A percentile compares a stretch with the other conserved stretches of the same genome.
phyloP scores from a whole-genome alignment of 2,329 filamentous ascomycete species.

The Chrysoporthe cubensis region DNA sequence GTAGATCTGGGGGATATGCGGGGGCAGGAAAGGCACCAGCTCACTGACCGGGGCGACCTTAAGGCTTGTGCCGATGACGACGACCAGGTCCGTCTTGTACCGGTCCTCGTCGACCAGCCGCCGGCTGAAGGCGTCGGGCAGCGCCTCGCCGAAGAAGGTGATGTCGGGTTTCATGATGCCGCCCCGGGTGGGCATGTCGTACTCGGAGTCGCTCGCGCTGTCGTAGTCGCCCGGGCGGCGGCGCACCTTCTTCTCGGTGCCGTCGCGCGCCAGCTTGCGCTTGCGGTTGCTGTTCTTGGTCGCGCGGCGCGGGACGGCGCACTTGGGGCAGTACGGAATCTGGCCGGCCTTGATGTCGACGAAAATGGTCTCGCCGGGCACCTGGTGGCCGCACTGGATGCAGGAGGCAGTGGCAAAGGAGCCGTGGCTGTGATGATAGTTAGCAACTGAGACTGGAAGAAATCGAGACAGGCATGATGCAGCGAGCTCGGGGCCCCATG shows the following conservation, averaged over 20 bases:
- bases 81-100: conserved; percentile 80
- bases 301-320: conserved; percentile 58
- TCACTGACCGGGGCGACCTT: conserved; percentile 96
- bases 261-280: conserved; percentile 57
- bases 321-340: conserved; percentile 78
- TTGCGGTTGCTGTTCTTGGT: conserved; percentile 55
- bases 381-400: conserved; percentile 76
- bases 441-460: neutral
- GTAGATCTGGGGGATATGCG: conserved; percentile 86
- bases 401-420: conserved; percentile 93
- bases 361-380: conserved; percentile 78
- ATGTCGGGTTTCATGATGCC: conserved; percentile 98
- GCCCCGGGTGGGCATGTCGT: conserved; percentile 64
- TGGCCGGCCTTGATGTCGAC: conserved; percentile 74
- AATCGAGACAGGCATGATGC: neutral
- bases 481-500: neutral
- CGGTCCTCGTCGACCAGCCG: conserved; percentile 83
- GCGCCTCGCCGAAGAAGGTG: conserved; percentile 92
- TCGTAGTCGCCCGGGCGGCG: conserved; percentile 46
- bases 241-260: conserved; percentile 40
- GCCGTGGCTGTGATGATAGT: conserved; percentile 61
- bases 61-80: conserved; percentile 94
- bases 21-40: conserved; percentile 78
- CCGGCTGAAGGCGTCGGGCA: conserved; percentile 81
- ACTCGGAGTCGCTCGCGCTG: conserved; percentile 51